Evolutionary conservation across 345 rosid species (phyloP), one percentile per base, ranked within the genome.

Genomic region (Ricinus communis): DNA sequence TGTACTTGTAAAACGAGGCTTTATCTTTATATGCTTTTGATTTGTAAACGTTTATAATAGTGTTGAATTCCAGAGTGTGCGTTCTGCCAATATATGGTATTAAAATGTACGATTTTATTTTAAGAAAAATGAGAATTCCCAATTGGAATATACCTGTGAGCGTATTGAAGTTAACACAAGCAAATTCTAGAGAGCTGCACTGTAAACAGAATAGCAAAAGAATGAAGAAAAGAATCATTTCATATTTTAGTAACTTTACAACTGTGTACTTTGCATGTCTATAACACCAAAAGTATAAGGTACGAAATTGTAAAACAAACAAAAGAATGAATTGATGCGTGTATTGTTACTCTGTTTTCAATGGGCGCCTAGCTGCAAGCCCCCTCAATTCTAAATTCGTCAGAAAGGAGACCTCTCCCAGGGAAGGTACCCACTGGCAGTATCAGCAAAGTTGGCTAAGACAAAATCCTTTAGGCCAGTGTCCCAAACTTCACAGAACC

Each of bases 401-500:
- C 58, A 76, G 51, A 38, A 52, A 58, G 72, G 66, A 68, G 87
- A 74, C 71, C 83, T 87, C 84, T 93, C 88, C 99, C 98, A 95
- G 15, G 97, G 98, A 62, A 93, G 82, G 59, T 58, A 67, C 56
- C 97, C 90, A 15, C 87, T 81, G 5, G 84, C 83, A 41, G 90
- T 78, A 80, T 90, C 90, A 27, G 87, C 96, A 69, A 95, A 88
- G 70, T 82, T 89, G 19, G 94, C 87, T 66, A 90, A 31, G 24
- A 95, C 88, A 73, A 89, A 84, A 81, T 95, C 91, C 69, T 90
- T 88, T 65, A 95, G 82, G 43, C 94, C 96, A 0, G 99, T 90
- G 74, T 95, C 99, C 96, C 97, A 89, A 55, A 96, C 91, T 79
- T 96, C 96, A 64, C 99, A 96, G 82, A 96, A 96, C 81, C 82